Evolutionary conservation across 1,284 basidiomycete genomes (phyloP), one percentile per base, ranked within the genome.

Genomic region (Ustilago sp.): DNA sequence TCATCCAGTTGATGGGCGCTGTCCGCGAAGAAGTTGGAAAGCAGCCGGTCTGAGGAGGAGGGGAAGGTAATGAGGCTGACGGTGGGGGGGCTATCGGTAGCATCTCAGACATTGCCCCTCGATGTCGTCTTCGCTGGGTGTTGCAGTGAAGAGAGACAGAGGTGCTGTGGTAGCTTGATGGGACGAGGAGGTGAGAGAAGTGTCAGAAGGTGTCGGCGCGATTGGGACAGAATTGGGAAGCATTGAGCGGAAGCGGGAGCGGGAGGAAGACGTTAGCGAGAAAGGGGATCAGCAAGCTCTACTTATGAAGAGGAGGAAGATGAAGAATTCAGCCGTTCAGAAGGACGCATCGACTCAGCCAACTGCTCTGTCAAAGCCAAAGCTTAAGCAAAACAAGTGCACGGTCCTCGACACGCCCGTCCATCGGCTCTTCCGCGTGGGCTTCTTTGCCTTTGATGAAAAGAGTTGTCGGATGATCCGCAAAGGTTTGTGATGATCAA

Each of bases 21-120:
- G 41, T 36, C 23, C 58, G 62, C 19, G 68, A 69, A 8, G 68
- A 45, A 15, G 68, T 64, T 11, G 68, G 68, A 31, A 63, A 69
- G 58, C 68, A 69, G 7, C 52, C 35, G 1, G 51, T 39, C n/a
- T 38, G 54, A n/a, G 15, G 23, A 13, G 32, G 41, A 15, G n/a
- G 17, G 3, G 51, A 47, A 3, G 48, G 47, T 17, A 41, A 9
- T 13, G 23, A 13, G 23, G 56, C 23, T 28, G 32, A 41, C 28
- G 56, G 17, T 15, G 36, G 23, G 31, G 64, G 9, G 12, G n/a
- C 17, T 31, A 15, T 8, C 0, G 59, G 48, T 13, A 15, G 48
- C 48, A 32, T 31, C 28, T 50, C 31, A 7, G 23, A 50, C n/a
- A 8, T 13, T 48, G 39, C 39, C 7, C 13, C 17, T 23, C 8